Conservation (phyloP, 345 rosid genomes). For the Ceriops decandra region DNA sequence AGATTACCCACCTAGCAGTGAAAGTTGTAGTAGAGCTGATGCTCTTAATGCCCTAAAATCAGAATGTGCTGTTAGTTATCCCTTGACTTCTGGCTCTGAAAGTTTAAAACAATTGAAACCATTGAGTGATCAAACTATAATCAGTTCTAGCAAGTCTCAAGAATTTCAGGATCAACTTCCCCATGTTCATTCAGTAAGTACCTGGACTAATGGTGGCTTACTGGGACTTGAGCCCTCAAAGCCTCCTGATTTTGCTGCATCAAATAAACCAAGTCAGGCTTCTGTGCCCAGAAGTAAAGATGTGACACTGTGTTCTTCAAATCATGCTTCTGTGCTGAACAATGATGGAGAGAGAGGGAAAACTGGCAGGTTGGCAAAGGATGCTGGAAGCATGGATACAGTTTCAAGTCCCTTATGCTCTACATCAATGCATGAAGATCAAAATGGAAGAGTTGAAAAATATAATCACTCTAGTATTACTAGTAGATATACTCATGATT, state of each 20-base stretch:
- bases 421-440: constrained; percentile 15
- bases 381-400: constrained; percentile 23
- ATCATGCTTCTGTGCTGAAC: constrained; percentile 8
- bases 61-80: constrained; percentile 21
- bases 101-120: constrained; percentile 22
- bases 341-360: constrained; percentile 30
- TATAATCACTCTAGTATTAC: constrained; percentile 24
- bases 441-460: constrained; percentile 29
- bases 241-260: constrained; percentile 75
- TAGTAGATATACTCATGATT: constrained; percentile 22
- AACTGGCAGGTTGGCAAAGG: constrained; percentile 27
- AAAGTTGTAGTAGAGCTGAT: constrained; percentile 5
- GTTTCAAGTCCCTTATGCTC: constrained; percentile 21
- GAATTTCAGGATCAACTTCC: constrained; percentile 39
- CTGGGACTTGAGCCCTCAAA: constrained; percentile 89
- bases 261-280: constrained; percentile 33
- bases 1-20: constrained; percentile 23
- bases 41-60: constrained; percentile 2
- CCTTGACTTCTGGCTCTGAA: constrained; percentile 26
- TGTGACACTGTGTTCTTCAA: constrained; percentile 24
- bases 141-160: constrained; percentile 24
- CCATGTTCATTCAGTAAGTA: constrained; percentile 40
- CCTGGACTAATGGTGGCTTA: constrained; percentile 95
- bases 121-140: constrained; percentile 14
- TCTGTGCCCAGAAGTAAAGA: constrained; percentile 19